Evolutionary conservation across 306 rosid species (phyloP).

Genomic region (Canavalia ensiformis): DNA sequence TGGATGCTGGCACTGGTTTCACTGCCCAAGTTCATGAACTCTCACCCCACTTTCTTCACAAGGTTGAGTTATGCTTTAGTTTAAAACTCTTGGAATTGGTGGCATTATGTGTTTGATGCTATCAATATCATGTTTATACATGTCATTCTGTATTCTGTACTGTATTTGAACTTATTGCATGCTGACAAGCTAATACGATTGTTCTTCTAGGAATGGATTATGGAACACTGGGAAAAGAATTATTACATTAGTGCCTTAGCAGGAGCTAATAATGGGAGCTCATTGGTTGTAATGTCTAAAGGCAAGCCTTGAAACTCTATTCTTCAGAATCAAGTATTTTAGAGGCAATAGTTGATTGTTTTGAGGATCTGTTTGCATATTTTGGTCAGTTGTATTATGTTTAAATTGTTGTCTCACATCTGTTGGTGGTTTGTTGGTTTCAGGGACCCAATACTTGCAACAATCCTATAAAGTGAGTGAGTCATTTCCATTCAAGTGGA

Average conservation of each 20-base stretch:
- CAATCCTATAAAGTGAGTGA: constrained; percentile 89
- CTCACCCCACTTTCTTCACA: constrained; percentile 78
- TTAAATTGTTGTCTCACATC: neutral
- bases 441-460: constrained; percentile 73
- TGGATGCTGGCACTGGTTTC: constrained; percentile 98
- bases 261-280: constrained; percentile 75
- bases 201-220: constrained; percentile 75
- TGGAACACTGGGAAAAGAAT: constrained; percentile 84
- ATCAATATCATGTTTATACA: neutral
- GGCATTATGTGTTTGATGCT: constrained; percentile 6
- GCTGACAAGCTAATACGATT: constrained; percentile 52
- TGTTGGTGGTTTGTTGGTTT: constrained; percentile 27
- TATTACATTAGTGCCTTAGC: constrained; percentile 77
- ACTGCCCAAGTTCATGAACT: constrained; percentile 82
- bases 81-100: neutral
- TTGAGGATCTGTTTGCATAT: neutral
- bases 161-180: constrained; percentile 42
- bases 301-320: constrained; percentile 49
- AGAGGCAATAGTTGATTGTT: constrained; percentile 15
- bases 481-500: constrained; percentile 73
- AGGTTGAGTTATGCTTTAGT: constrained; percentile 58
- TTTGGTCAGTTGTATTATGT: neutral
- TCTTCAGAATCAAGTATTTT: neutral
- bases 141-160: neutral
- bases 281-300: constrained; percentile 83